phyloP scores from a whole-genome alignment of 2,329 filamentous ascomycete genomes.

The Chaetomium sp. region DNA sequence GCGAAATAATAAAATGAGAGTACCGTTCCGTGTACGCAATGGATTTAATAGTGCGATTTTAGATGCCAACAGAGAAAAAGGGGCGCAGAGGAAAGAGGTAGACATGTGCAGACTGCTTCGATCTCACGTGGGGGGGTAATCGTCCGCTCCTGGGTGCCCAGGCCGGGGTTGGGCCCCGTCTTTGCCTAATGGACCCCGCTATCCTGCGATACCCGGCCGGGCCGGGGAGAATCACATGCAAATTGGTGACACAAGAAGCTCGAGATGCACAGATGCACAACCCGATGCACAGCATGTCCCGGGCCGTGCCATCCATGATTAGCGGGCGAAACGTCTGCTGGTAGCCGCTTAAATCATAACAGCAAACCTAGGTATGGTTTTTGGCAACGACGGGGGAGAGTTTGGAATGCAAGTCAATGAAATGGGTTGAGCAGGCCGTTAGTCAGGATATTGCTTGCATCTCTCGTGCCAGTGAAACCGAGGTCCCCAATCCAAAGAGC shows the following conservation, averaged over 20 bases:
- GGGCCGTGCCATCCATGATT: not conserved
- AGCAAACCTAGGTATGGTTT: not conserved
- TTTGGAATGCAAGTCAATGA: not conserved
- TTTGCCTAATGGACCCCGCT: conserved; percentile 6
- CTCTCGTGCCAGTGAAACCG: not conserved
- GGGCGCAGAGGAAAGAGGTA: not conserved
- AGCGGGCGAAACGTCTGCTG: not conserved
- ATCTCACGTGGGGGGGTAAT: conserved; percentile 7
- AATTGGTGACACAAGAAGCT: conserved; percentile 3
- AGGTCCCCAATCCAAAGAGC: not conserved
- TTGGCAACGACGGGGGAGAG: not conserved
- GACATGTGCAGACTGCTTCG: not conserved
- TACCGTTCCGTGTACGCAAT: not conserved
- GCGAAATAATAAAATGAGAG: not conserved
- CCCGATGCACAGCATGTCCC: not conserved
- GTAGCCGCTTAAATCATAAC: not conserved
- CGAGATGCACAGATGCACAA: no score
- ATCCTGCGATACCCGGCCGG: not conserved
- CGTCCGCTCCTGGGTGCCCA: not conserved
- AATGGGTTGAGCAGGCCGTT: no score
- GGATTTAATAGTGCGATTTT: not conserved
- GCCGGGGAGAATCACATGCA: conserved; percentile 24
- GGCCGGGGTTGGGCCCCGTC: not conserved
- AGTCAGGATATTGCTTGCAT: no score
- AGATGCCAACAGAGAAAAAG: not conserved